Evolutionary conservation across 345 rosid species (phyloP), one percentile per base, ranked within the genome.

Genomic region (Brassica nigra): DNA sequence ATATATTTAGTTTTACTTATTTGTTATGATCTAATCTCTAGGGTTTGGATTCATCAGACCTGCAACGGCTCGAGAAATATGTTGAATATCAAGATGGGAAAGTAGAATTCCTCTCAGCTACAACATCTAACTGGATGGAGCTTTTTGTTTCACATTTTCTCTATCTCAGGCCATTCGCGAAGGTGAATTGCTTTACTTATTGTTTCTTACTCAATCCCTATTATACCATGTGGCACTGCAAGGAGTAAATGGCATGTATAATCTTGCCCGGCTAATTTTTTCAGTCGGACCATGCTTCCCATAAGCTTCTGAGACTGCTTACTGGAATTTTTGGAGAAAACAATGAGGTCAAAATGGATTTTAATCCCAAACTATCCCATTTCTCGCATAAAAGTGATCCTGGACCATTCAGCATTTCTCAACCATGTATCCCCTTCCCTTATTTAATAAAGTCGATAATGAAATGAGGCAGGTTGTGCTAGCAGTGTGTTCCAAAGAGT

Each of bases 171-270:
- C 99, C 99, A 27, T 92, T 92, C 84, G 90, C 92, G 74, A 87
- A 75, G 85, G 99, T 92, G 85, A 73, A 76, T 76, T 49, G 62
- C 49, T 47, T 16, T 68, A 63, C 57, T 68, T 10, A 0, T 33
- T 75, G 52, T 73, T 4, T 14, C 28, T 37, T 10, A 79, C 29
- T 28, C 23, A 66, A 23, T 71, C 65, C 37, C 55, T 75, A 9
- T 65, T 18, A 15, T 73, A 2, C 30, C 68, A 75, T 82, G 67
- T 66, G 76, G 63, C 80, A 55, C 67, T 33, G 61, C 80, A 95
- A 97, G 99, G 99, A 30, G 80, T 91, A 59, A 97, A 95, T 79
- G 91, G 89, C 86, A 91, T 95, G 97, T 85, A 89, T 78, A 86
- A 77, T 84, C 87, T 95, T 74, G 93, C 97, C 69, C 92, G 86